These are phyloP conservation scores for Paraphysoderma sedebokerense DNA, from an alignment of 371 early-diverging fungal genomes.

Conservation along the genomic window DNA sequence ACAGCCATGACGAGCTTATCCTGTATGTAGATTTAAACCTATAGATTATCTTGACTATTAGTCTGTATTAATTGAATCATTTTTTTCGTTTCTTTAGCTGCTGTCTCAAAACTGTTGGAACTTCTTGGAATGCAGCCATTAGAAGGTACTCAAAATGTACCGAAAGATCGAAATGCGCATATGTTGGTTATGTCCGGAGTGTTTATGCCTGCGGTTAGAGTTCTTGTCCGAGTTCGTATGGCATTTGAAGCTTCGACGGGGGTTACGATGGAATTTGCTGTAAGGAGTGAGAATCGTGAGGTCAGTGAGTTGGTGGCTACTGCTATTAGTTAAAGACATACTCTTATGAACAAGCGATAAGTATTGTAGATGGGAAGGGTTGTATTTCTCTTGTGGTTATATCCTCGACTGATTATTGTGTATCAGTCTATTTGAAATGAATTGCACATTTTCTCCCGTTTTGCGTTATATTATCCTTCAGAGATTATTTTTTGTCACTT, in stretches of 20 bases:
- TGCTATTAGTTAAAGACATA: too few relatives aligned
- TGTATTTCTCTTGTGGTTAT: too few relatives aligned
- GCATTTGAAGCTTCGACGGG: slow-evolving; percentile 62
- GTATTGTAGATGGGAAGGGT: too few relatives aligned
- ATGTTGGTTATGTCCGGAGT: slow-evolving; percentile 67
- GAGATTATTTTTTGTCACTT: too few relatives aligned
- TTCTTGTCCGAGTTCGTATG: slow-evolving; percentile 70
- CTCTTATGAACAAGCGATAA: too few relatives aligned
- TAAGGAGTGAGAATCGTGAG: slow-evolving; percentile 46
- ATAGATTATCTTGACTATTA: background rate
- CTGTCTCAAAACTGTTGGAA: slow-evolving; percentile 10
- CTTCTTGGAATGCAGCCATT: slow-evolving; percentile 71
- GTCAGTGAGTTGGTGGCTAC: slow-evolving; percentile 49
- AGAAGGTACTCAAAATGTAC: slow-evolving; percentile 41
- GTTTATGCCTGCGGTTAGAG: slow-evolving; percentile 58
- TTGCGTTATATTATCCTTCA: too few relatives aligned
- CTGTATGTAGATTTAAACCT: slow-evolving; percentile 20
- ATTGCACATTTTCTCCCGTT: too few relatives aligned
- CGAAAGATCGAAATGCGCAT: slow-evolving; percentile 66
- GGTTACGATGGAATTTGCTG: slow-evolving; percentile 79
- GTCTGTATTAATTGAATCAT: background rate
- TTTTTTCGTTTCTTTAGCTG: background rate
- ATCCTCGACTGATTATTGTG: too few relatives aligned
- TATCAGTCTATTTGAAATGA: too few relatives aligned
- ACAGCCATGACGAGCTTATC: slow-evolving; percentile 39